Evolutionary conservation across 805 yeast genomes (phyloP), one percentile per base, ranked within the genome.

Genomic region (Saccharomycopsis sp.): DNA sequence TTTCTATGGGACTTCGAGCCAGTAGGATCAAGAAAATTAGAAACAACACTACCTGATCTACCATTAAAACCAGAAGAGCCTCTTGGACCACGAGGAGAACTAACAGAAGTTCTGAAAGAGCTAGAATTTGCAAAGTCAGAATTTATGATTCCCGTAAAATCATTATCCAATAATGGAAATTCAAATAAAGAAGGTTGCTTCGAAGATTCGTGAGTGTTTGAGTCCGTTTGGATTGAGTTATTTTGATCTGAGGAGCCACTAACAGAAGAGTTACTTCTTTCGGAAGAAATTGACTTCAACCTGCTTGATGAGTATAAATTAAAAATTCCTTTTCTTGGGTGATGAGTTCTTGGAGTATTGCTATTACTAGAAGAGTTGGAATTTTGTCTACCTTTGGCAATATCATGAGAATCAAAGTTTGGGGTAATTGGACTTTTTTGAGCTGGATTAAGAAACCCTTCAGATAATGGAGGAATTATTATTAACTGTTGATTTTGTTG

Each of bases 271-370:
- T 34, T 23, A 23, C 34, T 21, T n/a, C 44, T 15, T 19, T 39
- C 44, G 6, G 44, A 42, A 10, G 44, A 41, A 17, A 40, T 21
- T 18, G 46, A 39, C 26, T 39, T 42, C n/a, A 37, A 33, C 17
- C 45, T 38, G 28, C 32, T 15, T n/a, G 38, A 29, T 12, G 47
- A 15, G 37, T 34, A 33, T 36, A 37, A 32, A 27, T 27, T 36
- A 25, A 45, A 39, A 28, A 30, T 32, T 9, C 39, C 38, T 37
- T 46, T 44, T 17, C 38, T 28, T 15, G 31, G 34, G 10, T 13
- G 13, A 19, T 34, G 39, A n/a, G 31, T 37, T 14, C 34, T 34
- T 34, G 21, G 36, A 9, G 39, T 15, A n/a, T n/a, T n/a, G n/a
- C 44, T 41, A 4, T 20, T 36, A 9, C 25, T n/a, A 6, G 40